Evolutionary conservation across 208 protist species (phyloP), one percentile per base, ranked within the genome.

Genomic region (Trypanosoma congolense): DNA sequence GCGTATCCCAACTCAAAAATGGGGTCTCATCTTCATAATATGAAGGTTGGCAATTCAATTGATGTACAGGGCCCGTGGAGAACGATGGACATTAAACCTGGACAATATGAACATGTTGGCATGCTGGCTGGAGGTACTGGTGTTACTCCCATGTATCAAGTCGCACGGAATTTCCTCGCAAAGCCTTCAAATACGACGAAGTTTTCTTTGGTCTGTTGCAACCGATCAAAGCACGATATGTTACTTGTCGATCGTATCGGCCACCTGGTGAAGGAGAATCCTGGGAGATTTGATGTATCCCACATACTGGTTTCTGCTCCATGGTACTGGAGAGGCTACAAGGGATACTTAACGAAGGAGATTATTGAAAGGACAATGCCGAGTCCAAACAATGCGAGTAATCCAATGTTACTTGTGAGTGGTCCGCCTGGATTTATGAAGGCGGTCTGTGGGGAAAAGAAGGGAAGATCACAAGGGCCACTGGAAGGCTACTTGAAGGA

Each of bases 91-190:
- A 96, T 96, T 73, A 80, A 73, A 60, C 65, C 79, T 30, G 86
- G 76, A 42, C 81, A 85, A 80, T 96, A 87, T 65, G 84, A 82
- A 59, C 78, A 93, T 59, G 66, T 97, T 3, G 90, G 88, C 40
- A 95, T 97, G 87, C 83, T 97, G 18, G 26, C 30, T 21, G 79
- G 76, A 24, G 94, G 94, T 30, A 96, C 90, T 26, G 94, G 91
- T 59, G 96, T 97, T 55, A 73, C 92, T 9, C 91, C 94, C 12
- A 90, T 95, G 75, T 90, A 90, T 55, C 92, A 97, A 76, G 64
- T 95, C 44, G 65, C 93, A 44, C 73, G 70, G 18, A 76, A 73
- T 45, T 69, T 96, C 29, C 58, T 89, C 46, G 62, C 80, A 43
- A 89, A 95, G 68, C 57, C 68, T 14, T 81, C 77, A 65, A 92